A percentile compares a stretch with the other conserved stretches of the same genome.
These are phyloP conservation scores for Alliaria petiolata DNA, from an alignment of 345 rosid species.

Conservation along the genomic window DNA sequence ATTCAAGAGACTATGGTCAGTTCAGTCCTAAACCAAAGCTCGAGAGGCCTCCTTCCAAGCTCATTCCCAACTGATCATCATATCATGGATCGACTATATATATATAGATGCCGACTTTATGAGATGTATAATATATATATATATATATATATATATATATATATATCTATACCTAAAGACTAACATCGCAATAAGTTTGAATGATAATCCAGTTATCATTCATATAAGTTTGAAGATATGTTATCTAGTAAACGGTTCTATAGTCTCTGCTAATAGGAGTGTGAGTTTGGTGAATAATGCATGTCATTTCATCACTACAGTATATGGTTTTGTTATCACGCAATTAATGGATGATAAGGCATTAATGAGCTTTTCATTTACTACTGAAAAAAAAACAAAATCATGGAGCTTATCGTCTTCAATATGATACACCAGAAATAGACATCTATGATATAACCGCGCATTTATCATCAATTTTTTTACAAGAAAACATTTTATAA, in stretches of 20 bases:
- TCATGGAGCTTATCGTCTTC: not conserved
- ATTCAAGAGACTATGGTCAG: conserved; percentile 71
- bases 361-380: no score
- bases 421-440: not conserved
- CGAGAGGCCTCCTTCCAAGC: conserved; percentile 89
- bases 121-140: no score
- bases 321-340: not conserved
- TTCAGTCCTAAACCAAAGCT: conserved; percentile 68
- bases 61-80: conserved; percentile 78
- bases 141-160: no score
- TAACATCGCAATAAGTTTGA: conserved; percentile 19
- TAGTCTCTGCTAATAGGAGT: conserved; percentile 5
- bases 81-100: not conserved
- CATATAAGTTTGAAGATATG: conserved; percentile 11
- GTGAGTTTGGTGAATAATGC: not conserved
- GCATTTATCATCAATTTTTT: not conserved
- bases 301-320: not conserved
- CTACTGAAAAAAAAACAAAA: not conserved
- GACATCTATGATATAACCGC: not conserved
- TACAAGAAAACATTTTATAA: not conserved
- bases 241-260: not conserved
- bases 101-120: conserved; percentile 9
- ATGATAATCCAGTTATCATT: conserved; percentile 13
- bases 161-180: conserved; percentile 17
- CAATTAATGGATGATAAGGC: not conserved